Evolutionary conservation across 352 stramenopile genomes (phyloP).

Genomic region (Phytophthora fragariaefolia): DNA sequence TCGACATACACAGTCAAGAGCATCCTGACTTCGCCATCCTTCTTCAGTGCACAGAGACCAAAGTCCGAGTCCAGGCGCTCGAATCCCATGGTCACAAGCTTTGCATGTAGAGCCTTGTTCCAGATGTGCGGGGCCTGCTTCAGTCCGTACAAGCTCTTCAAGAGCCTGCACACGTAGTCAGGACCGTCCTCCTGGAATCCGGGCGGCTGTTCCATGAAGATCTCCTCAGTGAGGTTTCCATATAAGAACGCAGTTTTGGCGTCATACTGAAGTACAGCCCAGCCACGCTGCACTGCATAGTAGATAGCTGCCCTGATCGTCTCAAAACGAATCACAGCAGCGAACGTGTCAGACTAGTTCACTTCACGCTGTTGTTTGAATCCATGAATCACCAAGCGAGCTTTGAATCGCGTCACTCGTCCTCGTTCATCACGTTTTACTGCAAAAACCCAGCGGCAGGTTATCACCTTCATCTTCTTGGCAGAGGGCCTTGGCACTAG

Average conservation of each 20-base stretch:
- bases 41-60: background rate
- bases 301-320: no score
- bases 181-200: background rate
- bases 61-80: background rate
- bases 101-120: slow-evolving; percentile 5
- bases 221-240: background rate
- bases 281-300: no score
- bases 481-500: no score
- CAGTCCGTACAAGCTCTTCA: background rate
- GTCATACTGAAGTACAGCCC: no score
- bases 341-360: no score
- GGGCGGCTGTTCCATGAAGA: background rate
- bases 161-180: background rate
- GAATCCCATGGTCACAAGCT: background rate
- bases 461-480: no score
- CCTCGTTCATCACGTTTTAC: slow-evolving; percentile 11
- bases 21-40: background rate
- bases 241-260: no score
- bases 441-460: no score
- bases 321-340: no score
- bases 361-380: slow-evolving; percentile 20
- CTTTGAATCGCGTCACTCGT: slow-evolving; percentile 14
- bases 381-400: background rate
- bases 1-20: background rate
- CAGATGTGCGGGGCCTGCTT: slow-evolving; percentile 8